phyloP scores from a whole-genome alignment of 1,284 basidiomycete species.

The Ganoderma sinense region DNA sequence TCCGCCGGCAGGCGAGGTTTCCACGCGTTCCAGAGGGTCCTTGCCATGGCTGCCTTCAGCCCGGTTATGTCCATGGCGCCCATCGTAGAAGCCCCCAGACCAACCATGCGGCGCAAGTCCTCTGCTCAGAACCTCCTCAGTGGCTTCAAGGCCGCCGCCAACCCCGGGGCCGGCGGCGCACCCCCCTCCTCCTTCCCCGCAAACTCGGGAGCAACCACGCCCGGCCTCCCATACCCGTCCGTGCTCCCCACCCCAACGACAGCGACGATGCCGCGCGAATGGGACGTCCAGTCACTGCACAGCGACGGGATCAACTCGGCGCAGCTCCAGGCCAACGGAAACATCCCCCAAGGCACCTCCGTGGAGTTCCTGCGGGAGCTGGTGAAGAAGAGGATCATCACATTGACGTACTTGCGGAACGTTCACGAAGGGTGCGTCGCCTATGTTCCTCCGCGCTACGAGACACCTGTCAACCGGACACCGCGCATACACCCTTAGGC shows the following conservation, averaged over 20 bases:
- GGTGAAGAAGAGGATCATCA: slow-evolving; percentile 84
- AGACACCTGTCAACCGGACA: slow-evolving; percentile 10
- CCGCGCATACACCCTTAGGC: slow-evolving; percentile 47
- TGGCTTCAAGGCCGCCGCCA: slow-evolving; percentile 62
- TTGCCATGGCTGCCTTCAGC: slow-evolving; percentile 29
- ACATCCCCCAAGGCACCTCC: slow-evolving; percentile 65
- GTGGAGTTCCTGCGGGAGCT: slow-evolving; percentile 80
- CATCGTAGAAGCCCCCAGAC: slow-evolving; percentile 48
- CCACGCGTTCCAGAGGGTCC: slow-evolving; percentile 14
- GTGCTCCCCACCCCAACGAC: slow-evolving; percentile 44
- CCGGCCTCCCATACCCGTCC: slow-evolving; percentile 35
- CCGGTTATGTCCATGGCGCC: slow-evolving; percentile 40
- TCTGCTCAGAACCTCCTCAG: slow-evolving; percentile 83
- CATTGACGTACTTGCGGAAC: slow-evolving; percentile 83
- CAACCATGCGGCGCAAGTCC: slow-evolving; percentile 81
- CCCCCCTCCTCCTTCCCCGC: slow-evolving; percentile 33
- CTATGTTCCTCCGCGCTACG: not conserved
- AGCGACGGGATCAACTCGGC: slow-evolving; percentile 36
- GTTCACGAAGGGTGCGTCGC: slow-evolving; percentile 81
- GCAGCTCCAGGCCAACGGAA: slow-evolving; percentile 38
- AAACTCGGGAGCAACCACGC: slow-evolving; percentile 30
- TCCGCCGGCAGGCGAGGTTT: slow-evolving; percentile 17
- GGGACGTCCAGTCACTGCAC: slow-evolving; percentile 64
- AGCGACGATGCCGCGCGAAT: slow-evolving; percentile 60
- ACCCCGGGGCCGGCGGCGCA: slow-evolving; percentile 35